phyloP scores from a whole-genome alignment of 139 green algal species.

The Coelastrella sp. region DNA sequence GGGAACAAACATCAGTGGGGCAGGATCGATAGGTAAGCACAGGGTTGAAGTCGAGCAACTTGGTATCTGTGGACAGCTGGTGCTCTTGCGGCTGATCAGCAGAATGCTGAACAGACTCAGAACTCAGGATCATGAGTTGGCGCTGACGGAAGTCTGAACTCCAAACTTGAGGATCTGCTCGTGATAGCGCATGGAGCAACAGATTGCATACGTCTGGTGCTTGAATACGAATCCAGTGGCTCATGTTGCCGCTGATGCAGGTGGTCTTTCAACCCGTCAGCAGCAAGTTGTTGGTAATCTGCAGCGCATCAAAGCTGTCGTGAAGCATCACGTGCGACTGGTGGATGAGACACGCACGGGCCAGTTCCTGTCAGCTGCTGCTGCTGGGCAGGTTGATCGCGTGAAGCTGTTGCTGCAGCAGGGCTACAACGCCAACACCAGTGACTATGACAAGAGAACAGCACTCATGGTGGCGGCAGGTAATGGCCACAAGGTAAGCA shows the following conservation, averaged over 20 bases:
- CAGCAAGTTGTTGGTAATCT: slow-evolving; percentile 45
- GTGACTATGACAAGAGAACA: slow-evolving; percentile 68
- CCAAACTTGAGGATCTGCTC: too few species aligned
- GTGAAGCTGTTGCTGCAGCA: slow-evolving; percentile 65
- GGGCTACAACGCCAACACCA: slow-evolving; percentile 54
- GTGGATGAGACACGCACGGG: slow-evolving; percentile 51
- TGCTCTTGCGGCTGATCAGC: too few species aligned
- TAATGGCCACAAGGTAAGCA: slow-evolving; percentile 52
- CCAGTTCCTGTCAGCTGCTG: slow-evolving; percentile 54
- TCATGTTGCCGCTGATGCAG: not conserved
- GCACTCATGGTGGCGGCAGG: slow-evolving; percentile 60
- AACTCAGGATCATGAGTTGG: too few species aligned
- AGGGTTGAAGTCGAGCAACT: too few species aligned
- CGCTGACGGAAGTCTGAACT: too few species aligned
- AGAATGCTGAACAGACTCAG: too few species aligned
- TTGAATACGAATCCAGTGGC: not conserved
- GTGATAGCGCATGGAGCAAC: too few species aligned
- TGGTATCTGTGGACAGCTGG: not conserved
- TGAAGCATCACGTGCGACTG: slow-evolving; percentile 23
- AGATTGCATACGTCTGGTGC: not conserved
- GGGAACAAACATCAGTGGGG: slow-evolving; percentile 15
- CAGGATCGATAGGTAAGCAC: not conserved
- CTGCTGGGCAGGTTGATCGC: slow-evolving; percentile 30
- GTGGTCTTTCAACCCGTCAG: not conserved
- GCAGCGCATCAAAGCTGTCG: slow-evolving; percentile 25